Base-by-base conservation (phyloP, 345 rosid genomes). In the Mangifera indica region DNA sequence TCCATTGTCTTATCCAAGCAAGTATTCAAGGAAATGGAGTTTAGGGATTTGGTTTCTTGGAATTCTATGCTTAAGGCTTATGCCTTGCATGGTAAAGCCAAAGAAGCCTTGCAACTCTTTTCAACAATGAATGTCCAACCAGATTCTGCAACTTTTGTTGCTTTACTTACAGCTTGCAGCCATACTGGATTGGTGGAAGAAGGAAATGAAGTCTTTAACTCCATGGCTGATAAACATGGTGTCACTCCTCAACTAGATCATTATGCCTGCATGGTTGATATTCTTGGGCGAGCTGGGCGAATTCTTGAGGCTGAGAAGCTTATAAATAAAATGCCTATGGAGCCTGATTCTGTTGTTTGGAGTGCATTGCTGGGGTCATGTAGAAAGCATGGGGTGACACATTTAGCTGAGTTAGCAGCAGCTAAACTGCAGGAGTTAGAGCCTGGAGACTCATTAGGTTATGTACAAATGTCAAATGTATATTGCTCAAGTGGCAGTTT, bases 381-480 rank as follows among this genome's bases (percentile, higher is more conserved):
- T 37, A 37, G 42, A 37, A 37, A 37, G 42, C 42, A 37, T 37
- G 42, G 42, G 7, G 42, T 37, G 42, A 37, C 42, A 37, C 42
- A 37, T 37, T 37, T 69, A 87, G 98, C 65, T 81, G 93, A 78
- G 91, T 37, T 37, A 37, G 42, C 42, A 37, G 42, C 42, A 37
- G 7, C 9, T 37, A 37, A 37, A 37, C 42, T 37, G 42, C 7
- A 37, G 42, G 42, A 93, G 72, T 74, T 91, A 70, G 85, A 86
- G 49, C 96, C 97, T 11, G 66, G 72, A 74, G 86, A 80, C 34
- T 93, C 97, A 22, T 78, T 86, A 51, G 84, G 96, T 64, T 89
- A 88, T 72, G 84, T 91, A 15, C 98, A 93, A 74, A 84, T 91
- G 76, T 89, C 98, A 20, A 93, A 93, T 80, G 85, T 91, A 32